Percentiles rank a stretch among this genome's conserved stretches.
Conservation (phyloP, 148 eudicot species). For the Selenicereus undatus region DNA sequence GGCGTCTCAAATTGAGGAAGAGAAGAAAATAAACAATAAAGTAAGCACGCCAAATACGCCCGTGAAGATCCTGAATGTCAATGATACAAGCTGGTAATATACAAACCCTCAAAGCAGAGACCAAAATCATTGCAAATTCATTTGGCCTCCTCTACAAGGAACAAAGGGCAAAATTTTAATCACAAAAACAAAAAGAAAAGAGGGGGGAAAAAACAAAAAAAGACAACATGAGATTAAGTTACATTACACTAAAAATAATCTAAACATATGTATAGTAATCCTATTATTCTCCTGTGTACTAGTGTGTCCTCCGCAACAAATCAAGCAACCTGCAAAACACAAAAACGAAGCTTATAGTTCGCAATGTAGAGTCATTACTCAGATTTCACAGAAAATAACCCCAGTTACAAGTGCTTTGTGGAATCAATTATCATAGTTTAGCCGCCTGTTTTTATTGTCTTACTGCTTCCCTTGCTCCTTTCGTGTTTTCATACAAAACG, state of each 20-base stretch:
- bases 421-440: too few relatives aligned
- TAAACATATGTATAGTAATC: constrained; percentile 9
- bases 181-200: background rate
- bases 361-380: too few relatives aligned
- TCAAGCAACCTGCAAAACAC: constrained; percentile 27
- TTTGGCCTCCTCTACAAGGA: constrained; percentile 20
- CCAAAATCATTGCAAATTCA: constrained; percentile 19
- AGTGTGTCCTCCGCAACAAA: constrained; percentile 21
- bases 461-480: too few relatives aligned
- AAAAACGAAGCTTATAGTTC: background rate
- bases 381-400: too few relatives aligned
- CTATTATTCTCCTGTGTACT: constrained; percentile 25
- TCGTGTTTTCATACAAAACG: too few relatives aligned
- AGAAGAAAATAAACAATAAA: background rate
- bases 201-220: too few relatives aligned
- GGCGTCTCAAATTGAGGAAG: background rate
- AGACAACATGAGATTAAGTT: constrained; percentile 11
- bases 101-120: constrained; percentile 18
- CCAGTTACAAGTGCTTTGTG: too few relatives aligned
- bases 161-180: constrained; percentile 5
- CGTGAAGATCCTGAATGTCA: background rate
- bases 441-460: too few relatives aligned
- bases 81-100: constrained; percentile 10
- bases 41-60: background rate
- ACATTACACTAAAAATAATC: constrained; percentile 7